Base-by-base conservation (phyloP, 148 eudicot genomes). In the Dysphania ambrosioides region DNA sequence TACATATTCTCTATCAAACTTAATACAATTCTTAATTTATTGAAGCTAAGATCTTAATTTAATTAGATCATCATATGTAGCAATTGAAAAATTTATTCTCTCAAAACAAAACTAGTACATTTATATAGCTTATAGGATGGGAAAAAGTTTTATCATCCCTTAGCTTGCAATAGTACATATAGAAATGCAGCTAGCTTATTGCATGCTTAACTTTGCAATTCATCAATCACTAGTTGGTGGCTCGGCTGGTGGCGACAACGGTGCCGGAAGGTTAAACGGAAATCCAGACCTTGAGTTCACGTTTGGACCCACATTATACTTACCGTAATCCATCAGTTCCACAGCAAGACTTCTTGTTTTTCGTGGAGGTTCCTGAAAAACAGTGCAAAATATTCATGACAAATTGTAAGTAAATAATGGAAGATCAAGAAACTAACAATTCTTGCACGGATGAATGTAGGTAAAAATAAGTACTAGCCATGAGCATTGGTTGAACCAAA, bases 261-360 rank as follows among this genome's bases (percentile, higher is more conserved):
- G 66, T 19, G 73, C 27, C 4, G 80, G 56, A 71, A 29, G 23
- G 75, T 68, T 41, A 27, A 70, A 70, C 18, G 75, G 41, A 70
- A 32, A 68, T 23, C 78, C 78, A 24, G 75, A 73, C 53, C 29
- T 77, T 13, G 78, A 18, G 60, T 77, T 81, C 55, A 61, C 61
- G 32, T 77, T 81, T 24, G 84, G 78, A 38, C 78, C 75, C 0
- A 66, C 61, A 3, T 69, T 73, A 16, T 40, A 60, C 1, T 23
- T 55, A 7, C 56, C 66, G 27, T 81, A 81, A 55, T 81, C 84
- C 81, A 66, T 66, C 23, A 78, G 6, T 42, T 78, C 76, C 56
- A 58, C 40, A 10, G 32, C 30, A 35, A 27, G n/a, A 9, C 23
- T 44, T 15, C 77, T 77, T 53, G 44, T 30, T 23, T 36, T 11